Evolutionary conservation across 805 yeast genomes (phyloP).

Genomic region (Lachancea fermentati): DNA sequence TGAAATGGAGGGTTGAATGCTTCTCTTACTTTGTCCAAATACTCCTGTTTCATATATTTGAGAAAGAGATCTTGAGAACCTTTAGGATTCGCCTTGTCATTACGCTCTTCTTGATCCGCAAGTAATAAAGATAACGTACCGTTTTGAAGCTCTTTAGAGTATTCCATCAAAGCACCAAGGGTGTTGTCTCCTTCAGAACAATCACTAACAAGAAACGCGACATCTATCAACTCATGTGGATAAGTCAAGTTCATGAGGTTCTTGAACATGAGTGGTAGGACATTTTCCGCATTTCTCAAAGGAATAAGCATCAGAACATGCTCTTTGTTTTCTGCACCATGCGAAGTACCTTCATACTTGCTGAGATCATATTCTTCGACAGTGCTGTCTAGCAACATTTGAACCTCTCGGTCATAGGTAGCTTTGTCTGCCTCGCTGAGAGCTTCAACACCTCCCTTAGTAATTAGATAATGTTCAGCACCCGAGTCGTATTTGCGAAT

Average conservation of each 20-base stretch:
- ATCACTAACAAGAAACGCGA: constrained; percentile 76
- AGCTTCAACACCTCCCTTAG: constrained; percentile 31
- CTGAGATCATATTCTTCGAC: constrained; percentile 60
- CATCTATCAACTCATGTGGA: constrained; percentile 72
- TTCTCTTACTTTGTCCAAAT: constrained; percentile 48
- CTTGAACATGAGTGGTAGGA: constrained; percentile 75
- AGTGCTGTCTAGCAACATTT: constrained; percentile 39
- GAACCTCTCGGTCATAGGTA: constrained; percentile 30
- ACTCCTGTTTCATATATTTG: constrained; percentile 62
- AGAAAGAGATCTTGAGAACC: constrained; percentile 62
- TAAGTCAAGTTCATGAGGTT: constrained; percentile 83
- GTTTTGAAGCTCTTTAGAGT: constrained; percentile 61
- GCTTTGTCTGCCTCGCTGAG: constrained; percentile 28
- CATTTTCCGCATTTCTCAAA: constrained; percentile 69
- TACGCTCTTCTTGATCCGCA: constrained; percentile 35
- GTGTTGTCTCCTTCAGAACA: constrained; percentile 66
- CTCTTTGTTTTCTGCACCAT: constrained; percentile 50
- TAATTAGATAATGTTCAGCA: constrained; percentile 33
- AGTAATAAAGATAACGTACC: constrained; percentile 51
- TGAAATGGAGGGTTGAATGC: constrained; percentile 68
- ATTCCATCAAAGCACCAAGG: constrained; percentile 57
- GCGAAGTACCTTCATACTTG: constrained; percentile 47
- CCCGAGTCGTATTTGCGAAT: constrained; percentile 37
- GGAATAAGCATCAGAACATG: constrained; percentile 69
- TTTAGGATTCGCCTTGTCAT: constrained; percentile 33